Evolutionary conservation across 106 monocot species (phyloP), one percentile per base, ranked within the genome.

Genomic region (Acorus calamus): DNA sequence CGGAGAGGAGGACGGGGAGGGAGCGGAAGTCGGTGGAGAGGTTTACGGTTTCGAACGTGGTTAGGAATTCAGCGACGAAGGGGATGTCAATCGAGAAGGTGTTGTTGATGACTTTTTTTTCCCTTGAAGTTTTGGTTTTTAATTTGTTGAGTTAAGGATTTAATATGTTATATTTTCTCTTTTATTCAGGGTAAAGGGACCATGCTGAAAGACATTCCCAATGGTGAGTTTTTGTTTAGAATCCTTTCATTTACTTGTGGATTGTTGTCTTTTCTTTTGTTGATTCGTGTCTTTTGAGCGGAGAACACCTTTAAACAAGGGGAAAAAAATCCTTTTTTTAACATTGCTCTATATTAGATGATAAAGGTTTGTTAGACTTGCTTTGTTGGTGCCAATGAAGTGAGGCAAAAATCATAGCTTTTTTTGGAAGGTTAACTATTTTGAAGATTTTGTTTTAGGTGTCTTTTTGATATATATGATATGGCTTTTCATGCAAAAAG

Each of bases 151-250:
- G 11, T 49, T 59, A 6, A n/a, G 63, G 42, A 44, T 53, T 66
- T 66, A 1, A 14, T 66, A 8, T 53, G 8, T 12, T 51, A 6
- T 50, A 49, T 62, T 55, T 52, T 52, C 53, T 62, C 60, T 54
- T 7, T 57, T 28, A 28, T 28, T 28, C 59, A 92, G 93, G 93
- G 93, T 77, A 52, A 83, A 6, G 93, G 93, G 56, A 81, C 79
- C 3, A 89, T 77, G 73, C 78, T 94, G 56, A 89, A 78, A 61
- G 93, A 94, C 68, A 94, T 94, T 13, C 93, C 93, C 3, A 94
- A 94, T 78, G 86, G 93, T 94, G 82, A 43, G 54, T 42, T 49
- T 69, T 49, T 57, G 13, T 47, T 8, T 52, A 0, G 1, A 28
- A 28, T 28, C 28, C 5, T 44, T 48, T 65, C 4, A 2, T 44